phyloP scores from a whole-genome alignment of 2,329 filamentous ascomycete genomes.

The Diaporthe sp. region DNA sequence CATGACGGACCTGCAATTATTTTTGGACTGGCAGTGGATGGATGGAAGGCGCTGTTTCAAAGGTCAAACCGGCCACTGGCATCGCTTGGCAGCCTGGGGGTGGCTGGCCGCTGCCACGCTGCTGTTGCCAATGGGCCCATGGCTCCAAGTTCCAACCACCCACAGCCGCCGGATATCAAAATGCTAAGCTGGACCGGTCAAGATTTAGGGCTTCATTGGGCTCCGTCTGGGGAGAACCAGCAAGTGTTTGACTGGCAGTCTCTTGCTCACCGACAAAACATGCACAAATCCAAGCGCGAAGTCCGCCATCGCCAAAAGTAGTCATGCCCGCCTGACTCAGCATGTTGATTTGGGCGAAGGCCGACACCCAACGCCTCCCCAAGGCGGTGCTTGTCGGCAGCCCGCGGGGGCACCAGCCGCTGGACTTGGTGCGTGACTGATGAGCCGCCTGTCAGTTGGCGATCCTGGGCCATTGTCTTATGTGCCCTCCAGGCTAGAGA shows the following conservation, averaged over 20 bases:
- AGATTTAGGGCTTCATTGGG: conserved; percentile 8
- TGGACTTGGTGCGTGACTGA: neutral
- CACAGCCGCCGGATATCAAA: conserved; percentile 20
- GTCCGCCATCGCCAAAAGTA: conserved; percentile 22
- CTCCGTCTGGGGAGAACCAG: neutral
- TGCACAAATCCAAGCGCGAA: neutral
- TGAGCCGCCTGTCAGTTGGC: conserved; percentile 18
- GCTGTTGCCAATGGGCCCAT: conserved; percentile 14
- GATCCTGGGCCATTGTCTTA: conserved; percentile 5
- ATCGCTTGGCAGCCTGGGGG: conserved; percentile 30
- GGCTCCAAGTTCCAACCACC: conserved; percentile 24
- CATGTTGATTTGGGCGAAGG: conserved; percentile 10
- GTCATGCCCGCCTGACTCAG: conserved; percentile 20
- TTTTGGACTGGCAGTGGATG: conserved; percentile 20
- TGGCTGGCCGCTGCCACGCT: conserved; percentile 23
- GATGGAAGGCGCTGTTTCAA: conserved; percentile 31
- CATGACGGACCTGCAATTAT: neutral
- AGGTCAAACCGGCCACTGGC: conserved; percentile 32
- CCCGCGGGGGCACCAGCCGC: neutral
- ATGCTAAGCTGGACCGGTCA: conserved; percentile 20
- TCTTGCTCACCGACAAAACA: conserved; percentile 25
- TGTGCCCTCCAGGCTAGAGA: neutral
- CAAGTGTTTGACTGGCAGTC: neutral
- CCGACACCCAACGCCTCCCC: neutral
- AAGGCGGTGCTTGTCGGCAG: conserved; percentile 8